Conservation (phyloP, 176 grass and related monocot genomes). For the Cymbopogon citratus region DNA sequence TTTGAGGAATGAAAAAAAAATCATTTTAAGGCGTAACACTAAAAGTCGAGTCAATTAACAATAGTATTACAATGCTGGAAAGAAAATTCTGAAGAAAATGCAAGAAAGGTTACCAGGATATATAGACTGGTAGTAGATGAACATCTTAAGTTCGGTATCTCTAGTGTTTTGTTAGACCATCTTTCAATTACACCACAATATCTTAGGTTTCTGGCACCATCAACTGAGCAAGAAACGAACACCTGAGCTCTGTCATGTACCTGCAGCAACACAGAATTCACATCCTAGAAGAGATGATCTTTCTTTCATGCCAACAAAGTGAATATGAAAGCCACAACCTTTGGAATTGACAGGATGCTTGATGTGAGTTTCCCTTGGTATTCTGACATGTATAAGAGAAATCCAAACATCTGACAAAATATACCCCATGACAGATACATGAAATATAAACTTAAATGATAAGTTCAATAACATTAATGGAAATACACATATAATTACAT, state of each 20-base stretch:
- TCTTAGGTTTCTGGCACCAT: constrained; percentile 38
- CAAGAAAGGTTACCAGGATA: constrained; percentile 68
- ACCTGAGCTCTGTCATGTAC: constrained; percentile 97
- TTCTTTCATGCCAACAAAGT: not conserved
- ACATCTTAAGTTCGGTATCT: constrained; percentile 64
- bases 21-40: not conserved
- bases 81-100: not conserved
- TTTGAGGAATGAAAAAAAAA: not conserved
- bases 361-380: constrained; percentile 45
- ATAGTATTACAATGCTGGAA: not conserved
- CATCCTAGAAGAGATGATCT: constrained; percentile 22
- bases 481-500: not conserved
- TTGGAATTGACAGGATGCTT: constrained; percentile 65
- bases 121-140: constrained; percentile 60
- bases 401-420: constrained; percentile 84
- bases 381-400: constrained; percentile 75
- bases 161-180: constrained; percentile 70
- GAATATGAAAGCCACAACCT: constrained; percentile 38
- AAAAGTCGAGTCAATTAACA: not conserved
- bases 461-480: not conserved
- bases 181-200: constrained; percentile 77
- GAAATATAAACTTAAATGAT: constrained; percentile 1
- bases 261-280: constrained; percentile 46
- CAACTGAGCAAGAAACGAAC: constrained; percentile 69
- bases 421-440: constrained; percentile 25